Evolutionary conservation across 495 filamentous ascomycete species (phyloP), one percentile per base, ranked within the genome.

Genomic region (Tirmania nivea): DNA sequence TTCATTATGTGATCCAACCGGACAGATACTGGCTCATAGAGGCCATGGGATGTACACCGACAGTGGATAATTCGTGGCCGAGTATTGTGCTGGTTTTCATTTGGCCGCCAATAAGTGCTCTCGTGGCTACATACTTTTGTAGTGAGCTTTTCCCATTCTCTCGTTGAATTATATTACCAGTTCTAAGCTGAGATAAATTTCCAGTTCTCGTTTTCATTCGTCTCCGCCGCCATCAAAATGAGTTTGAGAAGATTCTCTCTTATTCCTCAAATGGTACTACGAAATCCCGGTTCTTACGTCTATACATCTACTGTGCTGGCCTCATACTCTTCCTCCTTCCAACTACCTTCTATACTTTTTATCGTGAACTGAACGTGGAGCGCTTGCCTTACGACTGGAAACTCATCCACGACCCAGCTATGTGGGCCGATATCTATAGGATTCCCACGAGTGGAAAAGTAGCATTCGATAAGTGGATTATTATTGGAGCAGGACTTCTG

Each of bases 281-380:
- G 63, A 81, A 78, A 49, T 78, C 81, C 6, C 75, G 82, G 34
- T 88, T 85, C 66, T 60, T 81, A 37, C 83, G 89, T 52, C 77
- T 94, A 35, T 90, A 89, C 64, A 65, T 79, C 54, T 74, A 94
- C 59, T 71, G 81, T n/a, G 59, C 83, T 25, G 59, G 73, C 50
- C 72, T 92, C 66, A 70, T 92, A 11, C 14, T 84, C 37, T 56
- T 76, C 35, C 78, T 81, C 56, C 55, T 86, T 1, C 86, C 86
- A 1, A 56, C 82, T 10, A 70, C 75, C 47, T 55, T 75, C 52
- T 81, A 76, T 61, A 68, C 81, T 51, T 65, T 90, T 48, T 75
- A 70, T 59, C 37, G 60, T 21, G 79, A 83, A 65, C 56, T 84
- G 7, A 55, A 52, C 7, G 51, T 66, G 17, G 60, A 62, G 49